Evolutionary conservation across 306 rosid species (phyloP).

Genomic region (Cucumis cinereus): DNA sequence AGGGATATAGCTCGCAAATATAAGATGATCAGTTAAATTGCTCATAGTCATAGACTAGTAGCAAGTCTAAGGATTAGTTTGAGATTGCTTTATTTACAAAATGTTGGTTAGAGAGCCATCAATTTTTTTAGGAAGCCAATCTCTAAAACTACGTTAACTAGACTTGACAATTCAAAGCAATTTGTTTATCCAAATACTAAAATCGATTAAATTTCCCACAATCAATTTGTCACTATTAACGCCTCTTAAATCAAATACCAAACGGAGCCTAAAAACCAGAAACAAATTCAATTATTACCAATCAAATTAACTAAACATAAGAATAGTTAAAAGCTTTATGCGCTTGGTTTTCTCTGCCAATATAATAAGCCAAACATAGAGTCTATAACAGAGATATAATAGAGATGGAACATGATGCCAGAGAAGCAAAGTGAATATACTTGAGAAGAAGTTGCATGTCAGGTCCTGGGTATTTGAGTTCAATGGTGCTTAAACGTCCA

Average conservation of each 20-base stretch:
- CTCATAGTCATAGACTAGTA: background rate
- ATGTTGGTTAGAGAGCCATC: no score
- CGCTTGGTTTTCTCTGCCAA: background rate
- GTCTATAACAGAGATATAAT: background rate
- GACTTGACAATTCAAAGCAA: no score
- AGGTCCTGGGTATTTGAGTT: conserved; percentile 82
- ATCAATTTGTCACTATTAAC: no score
- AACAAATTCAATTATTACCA: background rate
- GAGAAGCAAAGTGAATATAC: conserved; percentile 23
- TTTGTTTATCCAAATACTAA: no score
- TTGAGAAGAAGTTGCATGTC: conserved; percentile 93
- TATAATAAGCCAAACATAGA: background rate
- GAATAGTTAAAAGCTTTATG: background rate
- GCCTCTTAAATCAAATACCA: no score
- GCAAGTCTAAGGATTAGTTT: background rate
- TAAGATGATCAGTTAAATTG: background rate
- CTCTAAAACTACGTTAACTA: no score
- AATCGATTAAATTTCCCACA: no score
- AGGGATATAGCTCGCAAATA: background rate
- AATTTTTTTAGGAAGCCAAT: no score
- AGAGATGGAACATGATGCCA: background rate
- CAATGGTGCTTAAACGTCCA: conserved; percentile 43
- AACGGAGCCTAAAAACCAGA: background rate
- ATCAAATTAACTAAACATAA: background rate
- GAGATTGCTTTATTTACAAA: no score